Evolutionary conservation across 805 yeast species (phyloP).

Genomic region (Ogataea dorogensis): DNA sequence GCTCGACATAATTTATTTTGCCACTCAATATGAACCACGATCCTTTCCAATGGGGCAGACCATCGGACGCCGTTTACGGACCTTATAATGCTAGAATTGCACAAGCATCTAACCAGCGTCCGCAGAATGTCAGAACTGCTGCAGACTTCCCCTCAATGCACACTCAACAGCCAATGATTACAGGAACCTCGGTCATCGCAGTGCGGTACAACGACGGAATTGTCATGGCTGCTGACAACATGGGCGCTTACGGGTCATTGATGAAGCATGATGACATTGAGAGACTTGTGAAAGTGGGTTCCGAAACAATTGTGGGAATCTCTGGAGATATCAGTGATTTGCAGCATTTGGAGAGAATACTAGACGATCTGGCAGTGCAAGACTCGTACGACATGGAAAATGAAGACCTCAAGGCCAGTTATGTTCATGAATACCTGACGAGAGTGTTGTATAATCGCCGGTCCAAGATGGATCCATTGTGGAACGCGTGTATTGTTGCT

Average conservation of each 20-base stretch:
- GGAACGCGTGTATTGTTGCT: conserved; percentile 92
- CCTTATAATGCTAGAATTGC: conserved; percentile 73
- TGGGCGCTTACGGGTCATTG: conserved; percentile 91
- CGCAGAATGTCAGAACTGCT: conserved; percentile 10
- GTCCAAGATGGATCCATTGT: conserved; percentile 90
- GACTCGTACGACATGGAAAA: conserved; percentile 77
- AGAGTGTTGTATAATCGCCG: conserved; percentile 84
- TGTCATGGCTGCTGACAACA: conserved; percentile 90
- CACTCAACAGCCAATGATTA: conserved; percentile 92
- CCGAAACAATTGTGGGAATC: conserved; percentile 84
- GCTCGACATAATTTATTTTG: conserved; percentile 6
- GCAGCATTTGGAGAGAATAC: conserved; percentile 72
- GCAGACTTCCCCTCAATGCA: conserved; percentile 67
- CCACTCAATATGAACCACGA: conserved; percentile 77
- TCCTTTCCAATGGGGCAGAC: conserved; percentile 96
- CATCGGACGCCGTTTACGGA: conserved; percentile 80
- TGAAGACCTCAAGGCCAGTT: conserved; percentile 69
- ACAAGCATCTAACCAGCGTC: conserved; percentile 43
- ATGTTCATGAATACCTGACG: conserved; percentile 83
- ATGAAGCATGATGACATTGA: conserved; percentile 83
- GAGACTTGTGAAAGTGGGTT: conserved; percentile 81
- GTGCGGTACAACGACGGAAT: conserved; percentile 89
- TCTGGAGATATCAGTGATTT: conserved; percentile 95
- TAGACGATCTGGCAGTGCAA: conserved; percentile 77
- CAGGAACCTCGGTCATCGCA: conserved; percentile 94